phyloP scores from a whole-genome alignment of 495 filamentous ascomycete species.

The Trichoderma reesei region DNA sequence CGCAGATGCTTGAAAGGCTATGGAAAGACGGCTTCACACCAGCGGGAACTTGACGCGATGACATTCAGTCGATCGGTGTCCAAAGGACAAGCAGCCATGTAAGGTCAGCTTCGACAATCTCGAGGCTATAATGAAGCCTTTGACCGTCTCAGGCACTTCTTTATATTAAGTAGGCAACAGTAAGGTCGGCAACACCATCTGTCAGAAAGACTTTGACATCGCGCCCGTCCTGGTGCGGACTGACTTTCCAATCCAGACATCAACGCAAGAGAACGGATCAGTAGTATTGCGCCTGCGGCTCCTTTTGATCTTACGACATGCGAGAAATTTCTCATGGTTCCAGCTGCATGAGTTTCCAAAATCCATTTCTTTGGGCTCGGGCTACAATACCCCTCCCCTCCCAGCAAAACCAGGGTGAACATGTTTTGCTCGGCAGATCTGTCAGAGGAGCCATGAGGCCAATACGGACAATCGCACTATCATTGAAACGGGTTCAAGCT shows the following conservation, averaged over 20 bases:
- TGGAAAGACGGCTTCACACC: conserved; percentile 55
- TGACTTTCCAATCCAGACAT: conserved; percentile 48
- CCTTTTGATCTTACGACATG: no score
- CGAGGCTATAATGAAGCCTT: conserved; percentile 57
- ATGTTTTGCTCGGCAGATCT: no score
- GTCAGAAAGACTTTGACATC: conserved; percentile 68
- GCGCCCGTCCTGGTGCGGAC: conserved; percentile 50
- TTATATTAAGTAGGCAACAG: conserved; percentile 55
- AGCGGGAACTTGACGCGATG: conserved; percentile 64
- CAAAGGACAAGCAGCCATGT: conserved; percentile 63
- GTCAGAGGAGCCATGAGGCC: no score
- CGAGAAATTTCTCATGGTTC: no score
- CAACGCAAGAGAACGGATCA: conserved; percentile 83
- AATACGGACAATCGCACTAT: no score
- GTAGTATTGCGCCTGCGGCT: conserved; percentile 33
- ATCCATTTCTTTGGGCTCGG: no score
- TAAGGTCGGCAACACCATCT: conserved; percentile 81
- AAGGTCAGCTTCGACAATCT: conserved; percentile 60
- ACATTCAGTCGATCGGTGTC: conserved; percentile 81
- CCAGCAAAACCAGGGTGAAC: no score
- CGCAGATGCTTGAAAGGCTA: conserved; percentile 73
- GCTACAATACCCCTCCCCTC: no score
- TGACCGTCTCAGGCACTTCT: conserved; percentile 54
- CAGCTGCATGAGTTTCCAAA: no score
- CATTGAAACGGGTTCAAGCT: no score